Conservation (phyloP, 1,284 basidiomycete genomes). For the Ustilago esculenta region DNA sequence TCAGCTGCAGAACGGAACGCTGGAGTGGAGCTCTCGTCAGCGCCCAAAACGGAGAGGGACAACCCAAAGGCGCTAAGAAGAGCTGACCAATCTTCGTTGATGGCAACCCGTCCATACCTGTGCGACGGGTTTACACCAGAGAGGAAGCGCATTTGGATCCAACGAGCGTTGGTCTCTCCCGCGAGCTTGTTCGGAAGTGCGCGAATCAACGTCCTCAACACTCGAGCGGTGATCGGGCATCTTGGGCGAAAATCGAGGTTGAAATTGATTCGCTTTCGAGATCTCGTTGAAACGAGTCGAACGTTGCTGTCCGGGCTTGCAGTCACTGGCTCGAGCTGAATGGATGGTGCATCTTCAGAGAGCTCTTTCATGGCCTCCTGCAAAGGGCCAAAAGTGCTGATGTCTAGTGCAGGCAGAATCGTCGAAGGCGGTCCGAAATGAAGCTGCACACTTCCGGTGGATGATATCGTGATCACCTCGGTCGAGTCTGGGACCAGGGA, state of each 20-base stretch:
- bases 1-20: slow-evolving; percentile 1
- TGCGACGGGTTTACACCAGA: not conserved
- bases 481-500: slow-evolving; percentile 9
- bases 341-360: not conserved
- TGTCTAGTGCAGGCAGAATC: slow-evolving; percentile 5
- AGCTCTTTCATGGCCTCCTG: not conserved
- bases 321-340: not conserved
- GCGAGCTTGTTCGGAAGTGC: slow-evolving; percentile 10
- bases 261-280: not conserved
- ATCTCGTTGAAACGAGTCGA: slow-evolving; percentile 2
- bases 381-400: slow-evolving; percentile 16
- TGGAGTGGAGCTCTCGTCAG: not conserved
- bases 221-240: slow-evolving; percentile 11
- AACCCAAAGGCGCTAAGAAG: slow-evolving; percentile 1
- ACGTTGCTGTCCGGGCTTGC: not conserved
- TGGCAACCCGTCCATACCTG: slow-evolving; percentile 7
- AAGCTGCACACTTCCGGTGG: slow-evolving; percentile 6
- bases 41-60: not conserved
- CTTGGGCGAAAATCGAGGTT: slow-evolving; percentile 17
- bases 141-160: slow-evolving; percentile 27
- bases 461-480: slow-evolving; percentile 11
- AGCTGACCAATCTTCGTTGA: slow-evolving; percentile 20
- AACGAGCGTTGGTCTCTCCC: slow-evolving; percentile 10
- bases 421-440: slow-evolving; percentile 36
- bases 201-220: slow-evolving; percentile 5